Percentiles rank a stretch among this genome's conserved stretches.
Evolutionary conservation across 202 grass and related monocot genomes (phyloP).

Genomic region (Zoysia matrella): DNA sequence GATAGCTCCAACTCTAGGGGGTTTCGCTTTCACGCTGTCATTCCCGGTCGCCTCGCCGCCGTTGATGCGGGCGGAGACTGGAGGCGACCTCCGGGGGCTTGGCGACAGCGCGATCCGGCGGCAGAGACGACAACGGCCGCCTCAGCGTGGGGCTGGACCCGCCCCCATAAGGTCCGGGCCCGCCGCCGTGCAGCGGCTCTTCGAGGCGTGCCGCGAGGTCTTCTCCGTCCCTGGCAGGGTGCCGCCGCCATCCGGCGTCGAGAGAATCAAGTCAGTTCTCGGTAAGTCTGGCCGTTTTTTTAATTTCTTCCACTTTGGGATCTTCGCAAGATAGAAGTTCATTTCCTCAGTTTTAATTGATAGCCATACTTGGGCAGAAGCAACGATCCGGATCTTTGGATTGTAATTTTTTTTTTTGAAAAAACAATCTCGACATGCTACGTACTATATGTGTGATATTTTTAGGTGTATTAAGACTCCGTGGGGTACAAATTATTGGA

Average conservation of each 20-base stretch:
- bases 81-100: neutral
- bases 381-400: too few species aligned
- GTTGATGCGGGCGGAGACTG: neutral
- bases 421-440: too few species aligned
- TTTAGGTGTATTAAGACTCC: too few species aligned
- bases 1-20: neutral
- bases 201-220: constrained; percentile 65
- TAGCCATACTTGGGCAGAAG: too few species aligned
- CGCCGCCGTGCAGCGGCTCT: constrained; percentile 45
- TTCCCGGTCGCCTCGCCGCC: neutral
- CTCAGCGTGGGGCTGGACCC: neutral
- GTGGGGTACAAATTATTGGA: too few species aligned
- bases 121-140: neutral
- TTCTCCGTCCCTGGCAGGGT: constrained; percentile 47
- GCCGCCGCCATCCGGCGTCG: constrained; percentile 44
- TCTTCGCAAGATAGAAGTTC: neutral
- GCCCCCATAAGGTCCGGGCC: neutral
- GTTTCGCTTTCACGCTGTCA: neutral
- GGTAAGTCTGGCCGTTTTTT: constrained; percentile 27
- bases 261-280: constrained; percentile 63
- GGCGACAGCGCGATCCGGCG: neutral
- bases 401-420: too few species aligned
- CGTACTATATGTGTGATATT: too few species aligned
- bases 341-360: too few species aligned
- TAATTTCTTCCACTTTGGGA: neutral